Evolutionary conservation across 306 rosid genomes (phyloP), one percentile per base, ranked within the genome.

Genomic region (Alnus rubra): DNA sequence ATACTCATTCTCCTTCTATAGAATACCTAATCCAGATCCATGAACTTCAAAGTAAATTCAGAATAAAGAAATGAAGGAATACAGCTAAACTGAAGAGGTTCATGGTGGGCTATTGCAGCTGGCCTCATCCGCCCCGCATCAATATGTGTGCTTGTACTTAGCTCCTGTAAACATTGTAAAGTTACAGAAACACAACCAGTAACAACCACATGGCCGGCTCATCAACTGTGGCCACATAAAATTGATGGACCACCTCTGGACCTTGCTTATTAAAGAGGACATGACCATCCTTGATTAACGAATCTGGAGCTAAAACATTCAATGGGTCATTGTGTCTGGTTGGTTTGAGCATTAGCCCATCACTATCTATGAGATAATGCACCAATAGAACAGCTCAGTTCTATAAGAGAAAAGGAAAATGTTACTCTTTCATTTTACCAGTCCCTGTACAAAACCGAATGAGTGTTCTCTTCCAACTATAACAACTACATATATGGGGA

Each of bases 241-340:
- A 74, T 54, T 71, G 42, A 76, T 65, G 92, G 97, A 88, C 93
- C 95, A 90, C 92, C 59, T 53, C 80, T 78, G 84, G 89, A 69
- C 83, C 88, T 76, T 77, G 59, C 82, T 79, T 74, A 83, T 87
- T 84, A 74, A 82, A 83, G 83, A 84, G 47, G 60, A 76, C 81
- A 83, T 31, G 37, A 84, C 82, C 78, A 73, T 74, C 59, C 74
- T 82, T 82, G 85, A 78, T 88, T 80, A 77, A 82, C 79, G 74
- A 78, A 82, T 80, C 76, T 55, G 80, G 64, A 69, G 85, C 88
- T 88, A 69, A 73, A 83, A 80, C 78, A 87, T 51, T 77, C 84
- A 79, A 79, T 77, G 70, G 68, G 85, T 79, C 75, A 74, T 79
- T 65, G 10, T 82, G 74, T 81, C 80, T 82, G 71, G 71, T 88